These are phyloP conservation scores for Cladophialophora exuberans DNA, from an alignment of 2,329 filamentous ascomycete genomes.

Conservation along the genomic window DNA sequence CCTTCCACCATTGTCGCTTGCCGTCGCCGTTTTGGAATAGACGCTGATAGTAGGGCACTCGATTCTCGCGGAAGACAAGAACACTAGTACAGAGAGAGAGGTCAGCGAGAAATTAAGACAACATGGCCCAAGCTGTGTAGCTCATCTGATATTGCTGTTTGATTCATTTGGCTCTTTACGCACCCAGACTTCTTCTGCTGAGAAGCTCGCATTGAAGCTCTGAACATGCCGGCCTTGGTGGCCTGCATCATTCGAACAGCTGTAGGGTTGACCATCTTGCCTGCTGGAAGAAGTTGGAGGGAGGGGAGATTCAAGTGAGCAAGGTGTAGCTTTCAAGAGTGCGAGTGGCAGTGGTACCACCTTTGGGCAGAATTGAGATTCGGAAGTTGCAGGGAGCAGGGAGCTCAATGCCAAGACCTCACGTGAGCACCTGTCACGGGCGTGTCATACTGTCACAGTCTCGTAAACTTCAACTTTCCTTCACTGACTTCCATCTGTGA, in stretches of 20 bases:
- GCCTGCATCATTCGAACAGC: constrained; percentile 36
- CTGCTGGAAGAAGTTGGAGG: constrained; percentile 2
- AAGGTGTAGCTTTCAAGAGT: constrained; percentile 13
- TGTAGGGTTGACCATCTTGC: constrained; percentile 34
- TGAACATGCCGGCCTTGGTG: constrained; percentile 33
- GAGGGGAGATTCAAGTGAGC: constrained; percentile 3
- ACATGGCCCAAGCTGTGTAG: too few species aligned
- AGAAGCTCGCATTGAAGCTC: constrained; percentile 15
- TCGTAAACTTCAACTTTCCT: neutral
- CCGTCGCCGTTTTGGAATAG: constrained; percentile 69
- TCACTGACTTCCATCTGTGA: neutral
- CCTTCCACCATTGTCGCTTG: constrained; percentile 70
- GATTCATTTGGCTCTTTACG: constrained; percentile 3
- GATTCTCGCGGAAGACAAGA: constrained; percentile 67
- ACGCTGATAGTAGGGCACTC: constrained; percentile 68
- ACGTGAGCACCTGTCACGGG: too few species aligned
- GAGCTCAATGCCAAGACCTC: too few species aligned
- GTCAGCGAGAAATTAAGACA: neutral
- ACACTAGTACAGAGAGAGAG: constrained; percentile 4
- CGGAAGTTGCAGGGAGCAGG: constrained; percentile 10
- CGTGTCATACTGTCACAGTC: too few species aligned
- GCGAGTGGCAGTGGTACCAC: neutral
- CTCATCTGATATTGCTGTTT: neutral
- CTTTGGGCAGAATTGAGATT: constrained; percentile 11
- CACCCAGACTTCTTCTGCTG: constrained; percentile 28